Evolutionary conservation across 257 asterid species (phyloP), one percentile per base, ranked within the genome.

Genomic region (Jaltomata sinuosa): DNA sequence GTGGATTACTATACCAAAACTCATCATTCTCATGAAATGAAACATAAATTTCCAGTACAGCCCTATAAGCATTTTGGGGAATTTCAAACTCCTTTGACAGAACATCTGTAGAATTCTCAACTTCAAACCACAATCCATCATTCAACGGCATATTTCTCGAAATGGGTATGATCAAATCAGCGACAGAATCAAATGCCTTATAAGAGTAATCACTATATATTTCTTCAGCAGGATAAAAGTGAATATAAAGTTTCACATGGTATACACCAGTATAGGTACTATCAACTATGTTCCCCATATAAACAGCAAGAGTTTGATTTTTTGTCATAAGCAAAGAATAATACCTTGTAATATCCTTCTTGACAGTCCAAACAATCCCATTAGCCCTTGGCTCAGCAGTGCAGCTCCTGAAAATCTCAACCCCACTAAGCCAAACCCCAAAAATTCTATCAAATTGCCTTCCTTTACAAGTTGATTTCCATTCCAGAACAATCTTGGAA

Each of bases 361-460:
- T 69, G 5, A 94, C 97, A 8, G 95, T 89, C 98, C 98, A 93
- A n/a, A 87, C 69, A 85, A 89, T 94, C 15, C 92, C 92, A 68
- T 69, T 83, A 9, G 80, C 16, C 52, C 52, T 85, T n/a, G 92
- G 98, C 87, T 95, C 98, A 29, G 97, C 98, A 22, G 98, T 89
- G 86, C 98, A 95, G 86, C 98, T 92, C 40, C 98, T 86, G 29
- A 95, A 92, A 55, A 95, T 72, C 94, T 95, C 98, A 54, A 92
- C 98, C 82, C 98, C 98, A 69, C 94, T 89, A n/a, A 95, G 86
- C 98, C 98, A 95, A 80, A 95, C 88, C 29, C 98, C 98, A 81
- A 95, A 93, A 59, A 94, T 95, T 10, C 98, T 74, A 79, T 95
- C 98, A 84, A 93, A 94, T 82, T 95, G 98, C 45, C 96, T 83